These are phyloP conservation scores for Cucurbita ficifolia DNA, from an alignment of 306 rosid genomes.

Conservation along the genomic window DNA sequence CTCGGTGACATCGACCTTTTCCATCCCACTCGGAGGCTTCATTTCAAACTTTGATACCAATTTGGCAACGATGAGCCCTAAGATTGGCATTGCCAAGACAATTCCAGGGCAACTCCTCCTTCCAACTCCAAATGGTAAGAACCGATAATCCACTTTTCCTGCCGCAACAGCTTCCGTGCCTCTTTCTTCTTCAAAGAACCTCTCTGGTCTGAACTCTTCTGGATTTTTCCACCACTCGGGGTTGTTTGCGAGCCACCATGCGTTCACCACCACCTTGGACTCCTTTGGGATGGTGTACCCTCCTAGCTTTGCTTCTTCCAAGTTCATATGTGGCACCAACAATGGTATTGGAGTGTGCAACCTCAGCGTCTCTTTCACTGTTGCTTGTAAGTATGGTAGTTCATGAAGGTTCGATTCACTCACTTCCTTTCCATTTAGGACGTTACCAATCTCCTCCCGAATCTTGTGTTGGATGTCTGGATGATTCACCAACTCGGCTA, in stretches of 20 bases:
- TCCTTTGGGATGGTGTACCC: conserved; percentile 54
- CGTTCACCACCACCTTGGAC: conserved; percentile 69
- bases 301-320: conserved; percentile 66
- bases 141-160: conserved; percentile 61
- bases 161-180: conserved; percentile 41
- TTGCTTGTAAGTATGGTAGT: conserved; percentile 58
- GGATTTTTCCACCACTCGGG: conserved; percentile 65
- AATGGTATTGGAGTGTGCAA: conserved; percentile 66
- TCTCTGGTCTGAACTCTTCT: conserved; percentile 60
- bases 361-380: conserved; percentile 58
- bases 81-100: conserved; percentile 64
- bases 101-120: conserved; percentile 85
- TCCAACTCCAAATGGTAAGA: conserved; percentile 67
- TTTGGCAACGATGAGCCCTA: conserved; percentile 48
- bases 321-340: conserved; percentile 80
- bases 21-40: conserved; percentile 20
- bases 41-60: conserved; percentile 46
- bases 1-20: conserved; percentile 43
- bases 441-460: conserved; percentile 31
- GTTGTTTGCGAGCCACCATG: conserved; percentile 83
- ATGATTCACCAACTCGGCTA: conserved; percentile 67
- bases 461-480: conserved; percentile 49
- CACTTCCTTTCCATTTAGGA: conserved; percentile 34
- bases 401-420: conserved; percentile 56
- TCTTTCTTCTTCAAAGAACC: conserved; percentile 60